Evolutionary conservation across 2,329 filamentous ascomycete species (phyloP).

Genomic region (Penicillium oxalicum): DNA sequence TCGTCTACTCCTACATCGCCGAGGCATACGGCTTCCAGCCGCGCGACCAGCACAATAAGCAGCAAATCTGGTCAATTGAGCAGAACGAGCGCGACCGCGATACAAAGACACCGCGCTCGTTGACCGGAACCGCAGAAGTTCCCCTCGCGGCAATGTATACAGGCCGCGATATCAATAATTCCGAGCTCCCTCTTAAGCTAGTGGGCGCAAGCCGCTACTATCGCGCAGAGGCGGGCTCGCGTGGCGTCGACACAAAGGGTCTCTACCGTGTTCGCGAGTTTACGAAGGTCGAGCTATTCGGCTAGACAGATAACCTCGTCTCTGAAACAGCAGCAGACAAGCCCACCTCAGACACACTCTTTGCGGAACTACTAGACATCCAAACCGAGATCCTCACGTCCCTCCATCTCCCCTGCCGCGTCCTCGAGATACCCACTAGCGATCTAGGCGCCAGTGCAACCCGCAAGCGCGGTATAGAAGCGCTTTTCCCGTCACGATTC

Average conservation of each 20-base stretch:
- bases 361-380: constrained; percentile 78
- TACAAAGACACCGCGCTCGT: constrained; percentile 62
- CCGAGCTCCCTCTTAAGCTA: constrained; percentile 68
- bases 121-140: constrained; percentile 90
- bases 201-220: constrained; percentile 90
- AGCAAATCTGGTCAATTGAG: constrained; percentile 79
- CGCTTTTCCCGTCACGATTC: constrained; percentile 77
- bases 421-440: constrained; percentile 84
- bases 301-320: constrained; percentile 61
- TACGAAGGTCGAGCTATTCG: constrained; percentile 97
- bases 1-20: constrained; percentile 89
- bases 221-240: constrained; percentile 85
- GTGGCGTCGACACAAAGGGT: constrained; percentile 86
- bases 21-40: constrained; percentile 91
- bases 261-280: constrained; percentile 97
- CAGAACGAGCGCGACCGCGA: constrained; percentile 57
- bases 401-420: constrained; percentile 75
- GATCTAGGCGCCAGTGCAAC: constrained; percentile 85
- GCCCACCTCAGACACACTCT: constrained; percentile 47
- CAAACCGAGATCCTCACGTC: constrained; percentile 75
- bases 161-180: constrained; percentile 58
- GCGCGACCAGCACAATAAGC: constrained; percentile 80
- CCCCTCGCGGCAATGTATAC: constrained; percentile 88
- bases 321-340: constrained; percentile 24
- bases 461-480: constrained; percentile 89